Conservation (phyloP, 805 yeast genomes). For the Monosporozyma aerobia region DNA sequence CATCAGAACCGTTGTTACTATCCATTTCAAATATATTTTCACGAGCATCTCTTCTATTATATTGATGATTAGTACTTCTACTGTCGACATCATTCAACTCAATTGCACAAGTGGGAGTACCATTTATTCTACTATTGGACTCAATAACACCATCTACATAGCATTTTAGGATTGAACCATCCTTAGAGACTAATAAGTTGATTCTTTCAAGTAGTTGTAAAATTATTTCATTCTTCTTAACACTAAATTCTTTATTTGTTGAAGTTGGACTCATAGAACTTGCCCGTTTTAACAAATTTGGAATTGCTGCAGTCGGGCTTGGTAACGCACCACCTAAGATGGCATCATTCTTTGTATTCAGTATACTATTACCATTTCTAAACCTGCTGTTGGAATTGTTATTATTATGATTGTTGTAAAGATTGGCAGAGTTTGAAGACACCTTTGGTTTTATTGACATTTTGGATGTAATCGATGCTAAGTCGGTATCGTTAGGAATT, state of each 20-base stretch:
- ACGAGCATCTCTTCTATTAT: slow-evolving; percentile 11
- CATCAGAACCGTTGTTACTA: background rate
- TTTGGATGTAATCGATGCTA: slow-evolving; percentile 16
- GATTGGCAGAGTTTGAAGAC: background rate
- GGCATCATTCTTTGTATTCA: background rate
- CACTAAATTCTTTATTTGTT: background rate
- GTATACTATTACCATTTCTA: background rate
- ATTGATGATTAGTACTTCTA: slow-evolving; percentile 11
- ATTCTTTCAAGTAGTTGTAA: slow-evolving; percentile 70
- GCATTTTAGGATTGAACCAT: slow-evolving; percentile 55
- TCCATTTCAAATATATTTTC: background rate
- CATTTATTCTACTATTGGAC: slow-evolving; percentile 64
- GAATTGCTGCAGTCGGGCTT: slow-evolving; percentile 18
- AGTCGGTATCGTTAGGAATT: slow-evolving; percentile 21
- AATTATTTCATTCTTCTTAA: slow-evolving; percentile 66
- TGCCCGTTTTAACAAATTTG: slow-evolving; percentile 1
- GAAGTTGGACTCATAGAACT: background rate
- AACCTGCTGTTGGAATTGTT: background rate
- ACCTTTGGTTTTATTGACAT: slow-evolving; percentile 18
- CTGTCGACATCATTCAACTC: slow-evolving; percentile 49
- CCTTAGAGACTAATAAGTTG: slow-evolving; percentile 56
- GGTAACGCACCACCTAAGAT: background rate
- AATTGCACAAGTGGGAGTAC: slow-evolving; percentile 76
- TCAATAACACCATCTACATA: slow-evolving; percentile 69
- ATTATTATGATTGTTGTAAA: background rate